These are phyloP conservation scores for Saxophila tyrrhenica DNA, from an alignment of 495 filamentous ascomycete species.

Conservation along the genomic window DNA sequence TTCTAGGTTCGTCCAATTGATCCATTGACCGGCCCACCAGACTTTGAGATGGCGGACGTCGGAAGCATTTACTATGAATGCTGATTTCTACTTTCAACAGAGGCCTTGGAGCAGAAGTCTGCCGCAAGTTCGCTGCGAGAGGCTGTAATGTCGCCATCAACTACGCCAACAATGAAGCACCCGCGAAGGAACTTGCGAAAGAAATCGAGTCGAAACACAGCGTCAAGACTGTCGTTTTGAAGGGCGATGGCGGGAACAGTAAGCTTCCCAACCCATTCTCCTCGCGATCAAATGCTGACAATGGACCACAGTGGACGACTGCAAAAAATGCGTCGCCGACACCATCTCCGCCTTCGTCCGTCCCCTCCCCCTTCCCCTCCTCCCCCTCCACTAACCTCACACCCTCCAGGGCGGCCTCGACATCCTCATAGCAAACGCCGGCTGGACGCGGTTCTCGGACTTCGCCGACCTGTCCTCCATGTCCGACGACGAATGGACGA, in stretches of 20 bases:
- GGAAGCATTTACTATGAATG: too few species aligned
- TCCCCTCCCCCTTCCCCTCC: background rate
- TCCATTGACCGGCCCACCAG: too few species aligned
- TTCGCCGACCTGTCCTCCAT: constrained; percentile 55
- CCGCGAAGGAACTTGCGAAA: constrained; percentile 44
- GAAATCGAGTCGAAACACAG: constrained; percentile 41
- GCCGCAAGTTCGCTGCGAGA: constrained; percentile 53
- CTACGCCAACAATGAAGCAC: constrained; percentile 44
- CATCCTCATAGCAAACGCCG: constrained; percentile 60
- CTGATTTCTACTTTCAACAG: too few species aligned
- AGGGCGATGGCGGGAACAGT: constrained; percentile 49
- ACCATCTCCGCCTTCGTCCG: background rate
- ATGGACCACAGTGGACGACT: background rate
- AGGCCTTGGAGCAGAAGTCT: constrained; percentile 51
- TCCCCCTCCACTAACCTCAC: background rate
- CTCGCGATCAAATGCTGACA: background rate
- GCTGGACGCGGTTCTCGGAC: constrained; percentile 39
- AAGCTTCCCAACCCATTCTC: constrained; percentile 42
- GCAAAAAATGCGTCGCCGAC: background rate
- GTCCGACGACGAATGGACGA: constrained; percentile 59
- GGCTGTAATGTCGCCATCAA: constrained; percentile 62
- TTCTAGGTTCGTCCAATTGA: constrained; percentile 40
- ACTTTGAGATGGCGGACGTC: too few species aligned
- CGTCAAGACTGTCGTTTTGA: constrained; percentile 45
- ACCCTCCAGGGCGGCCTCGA: constrained; percentile 46